Conservation (phyloP, 805 yeast genomes). For the Cyberlindnera xishuangbannaensis region DNA sequence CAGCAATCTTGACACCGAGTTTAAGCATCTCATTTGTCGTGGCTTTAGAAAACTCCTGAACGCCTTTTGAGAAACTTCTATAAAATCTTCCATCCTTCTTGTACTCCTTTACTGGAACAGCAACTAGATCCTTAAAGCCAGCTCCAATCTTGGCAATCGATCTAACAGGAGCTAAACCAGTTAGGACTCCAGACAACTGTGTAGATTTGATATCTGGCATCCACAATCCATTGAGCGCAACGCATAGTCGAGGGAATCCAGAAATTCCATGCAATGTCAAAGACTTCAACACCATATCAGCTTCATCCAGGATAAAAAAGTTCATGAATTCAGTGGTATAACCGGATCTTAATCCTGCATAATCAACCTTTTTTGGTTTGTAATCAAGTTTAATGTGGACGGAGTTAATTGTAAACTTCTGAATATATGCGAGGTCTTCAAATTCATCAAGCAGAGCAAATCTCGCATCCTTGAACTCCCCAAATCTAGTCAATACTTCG, state of each 20-base stretch:
- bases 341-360: slow-evolving; percentile 80
- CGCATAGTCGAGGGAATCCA: slow-evolving; percentile 61
- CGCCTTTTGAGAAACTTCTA: slow-evolving; percentile 71
- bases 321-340: slow-evolving; percentile 83
- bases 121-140: slow-evolving; percentile 68
- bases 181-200: slow-evolving; percentile 73
- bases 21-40: slow-evolving; percentile 77
- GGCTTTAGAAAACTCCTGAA: slow-evolving; percentile 63
- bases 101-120: slow-evolving; percentile 70
- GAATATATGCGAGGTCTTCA: slow-evolving; percentile 64
- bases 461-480: slow-evolving; percentile 69
- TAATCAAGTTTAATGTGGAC: slow-evolving; percentile 73
- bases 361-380: slow-evolving; percentile 85
- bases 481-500: slow-evolving; percentile 75
- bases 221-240: slow-evolving; percentile 65
- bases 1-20: slow-evolving; percentile 78
- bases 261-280: slow-evolving; percentile 67
- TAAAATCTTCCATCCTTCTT: slow-evolving; percentile 64
- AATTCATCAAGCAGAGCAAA: slow-evolving; percentile 53
- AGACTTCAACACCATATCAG: slow-evolving; percentile 59
- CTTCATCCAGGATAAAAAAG: slow-evolving; percentile 82
- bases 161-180: slow-evolving; percentile 79
- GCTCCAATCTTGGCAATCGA: slow-evolving; percentile 73
- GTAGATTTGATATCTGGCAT: slow-evolving; percentile 80
- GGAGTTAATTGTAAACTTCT: slow-evolving; percentile 56